Evolutionary conservation across 495 filamentous ascomycete species (phyloP).

Genomic region (Astrothelium subdiscretum): DNA sequence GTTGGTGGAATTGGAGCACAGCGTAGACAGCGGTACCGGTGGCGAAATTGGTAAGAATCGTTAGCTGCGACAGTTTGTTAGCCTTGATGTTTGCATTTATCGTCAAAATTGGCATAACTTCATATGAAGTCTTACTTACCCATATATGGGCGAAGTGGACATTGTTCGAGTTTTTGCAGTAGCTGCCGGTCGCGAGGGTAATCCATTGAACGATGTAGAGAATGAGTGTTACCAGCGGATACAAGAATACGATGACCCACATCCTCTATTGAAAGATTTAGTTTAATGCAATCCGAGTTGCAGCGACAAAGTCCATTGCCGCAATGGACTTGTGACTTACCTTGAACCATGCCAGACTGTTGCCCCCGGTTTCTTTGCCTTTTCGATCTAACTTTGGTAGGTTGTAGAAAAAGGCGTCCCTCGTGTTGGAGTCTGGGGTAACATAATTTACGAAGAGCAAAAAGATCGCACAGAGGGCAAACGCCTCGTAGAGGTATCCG

Average conservation of each 20-base stretch:
- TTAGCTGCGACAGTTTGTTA: not conserved
- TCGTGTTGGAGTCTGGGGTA: not conserved
- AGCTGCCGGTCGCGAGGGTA: not conserved
- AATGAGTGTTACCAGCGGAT: not conserved
- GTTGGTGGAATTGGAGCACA: not conserved
- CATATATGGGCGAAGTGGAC: not conserved
- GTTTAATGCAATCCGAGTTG: not conserved
- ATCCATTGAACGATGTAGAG: not conserved
- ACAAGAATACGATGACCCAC: conserved; percentile 8
- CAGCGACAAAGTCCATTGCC: not conserved
- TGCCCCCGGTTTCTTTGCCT: not conserved
- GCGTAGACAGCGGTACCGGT: not conserved
- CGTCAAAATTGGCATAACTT: too few species aligned
- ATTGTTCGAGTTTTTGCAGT: not conserved
- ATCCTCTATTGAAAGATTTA: not conserved
- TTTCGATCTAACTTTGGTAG: not conserved
- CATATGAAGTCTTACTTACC: not conserved
- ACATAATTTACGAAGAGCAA: conserved; percentile 10
- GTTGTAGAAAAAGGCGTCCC: conserved; percentile 4
- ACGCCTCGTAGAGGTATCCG: conserved; percentile 7
- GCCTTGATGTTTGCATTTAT: not conserved
- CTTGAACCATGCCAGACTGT: conserved; percentile 8
- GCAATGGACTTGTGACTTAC: not conserved
- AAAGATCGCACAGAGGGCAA: conserved; percentile 6
- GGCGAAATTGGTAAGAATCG: not conserved